Evolutionary conservation across 2,329 filamentous ascomycete species (phyloP), one percentile per base, ranked within the genome.

Genomic region (Beauveria brongniartii): DNA sequence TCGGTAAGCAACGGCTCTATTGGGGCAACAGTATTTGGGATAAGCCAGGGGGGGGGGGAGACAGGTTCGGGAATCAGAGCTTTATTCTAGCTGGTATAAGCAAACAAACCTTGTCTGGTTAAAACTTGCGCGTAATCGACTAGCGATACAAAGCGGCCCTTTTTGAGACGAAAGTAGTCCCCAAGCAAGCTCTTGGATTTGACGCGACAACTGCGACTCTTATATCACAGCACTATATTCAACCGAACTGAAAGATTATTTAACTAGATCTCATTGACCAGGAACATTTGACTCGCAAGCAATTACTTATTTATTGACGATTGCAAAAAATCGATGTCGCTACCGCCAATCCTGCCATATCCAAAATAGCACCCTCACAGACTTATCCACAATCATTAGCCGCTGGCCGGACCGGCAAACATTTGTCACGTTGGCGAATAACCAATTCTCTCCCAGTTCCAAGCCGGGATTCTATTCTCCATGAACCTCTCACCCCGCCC

Each of bases 401-500:
- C 20, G 20, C n/a, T 18, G 5, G 24, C 14, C 16, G 3, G 52
- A 54, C 51, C 8, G 22, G 16, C 24, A 5, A 34, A 47, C 26
- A 12, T 46, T 56, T 34, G 37, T n/a, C 54, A 20, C 28, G 37
- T 56, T 16, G 41, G 16, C 28, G 28, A 44, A 12, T 46, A n/a
- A 34, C 53, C 53, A 22, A 46, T 46, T 43, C 9, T 34, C n/a
- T 46, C 14, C 5, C 7, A 20, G 16, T 24, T 5, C 18, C 18
- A n/a, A 30, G 53, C 24, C 9, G 41, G 18, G 1, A 3, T 44
- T 20, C 9, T 18, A 51, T 50, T 37, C 44, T 54, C 65, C 44
- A 62, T 68, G 62, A 64, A 9, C 22, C 18, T 43, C 22, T 43
- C 55, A 22, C n/a, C 3, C 8, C 22, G 46, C 5, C 7, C 55